A percentile compares a stretch with the other conserved stretches of the same genome.
Evolutionary conservation across 768 basidiomycete genomes (phyloP).

Genomic region (Guyanaporus albipodus): DNA sequence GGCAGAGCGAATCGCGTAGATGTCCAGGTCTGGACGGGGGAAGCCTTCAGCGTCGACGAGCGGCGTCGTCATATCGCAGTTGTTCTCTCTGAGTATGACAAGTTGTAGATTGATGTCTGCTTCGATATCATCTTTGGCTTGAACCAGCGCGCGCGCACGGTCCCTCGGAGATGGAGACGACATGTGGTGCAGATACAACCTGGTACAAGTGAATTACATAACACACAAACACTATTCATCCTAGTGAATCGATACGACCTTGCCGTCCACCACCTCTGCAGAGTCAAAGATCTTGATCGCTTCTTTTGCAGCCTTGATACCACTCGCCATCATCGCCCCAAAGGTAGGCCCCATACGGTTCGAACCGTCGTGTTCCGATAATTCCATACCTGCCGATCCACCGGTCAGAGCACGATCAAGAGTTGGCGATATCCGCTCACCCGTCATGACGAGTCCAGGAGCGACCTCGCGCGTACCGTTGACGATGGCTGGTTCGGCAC

Average conservation of each 20-base stretch:
- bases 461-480: constrained; percentile 73
- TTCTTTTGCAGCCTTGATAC: constrained; percentile 67
- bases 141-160: constrained; percentile 60
- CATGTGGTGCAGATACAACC: constrained; percentile 22
- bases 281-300: constrained; percentile 51
- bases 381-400: constrained; percentile 62
- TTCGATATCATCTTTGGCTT: constrained; percentile 69
- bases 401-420: background rate
- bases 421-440: constrained; percentile 33
- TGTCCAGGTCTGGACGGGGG: constrained; percentile 81
- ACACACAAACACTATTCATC: background rate
- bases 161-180: constrained; percentile 46
- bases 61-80: constrained; percentile 62
- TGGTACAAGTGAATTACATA: constrained; percentile 6
- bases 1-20: constrained; percentile 73
- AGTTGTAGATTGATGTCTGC: constrained; percentile 60
- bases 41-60: constrained; percentile 87
- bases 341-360: constrained; percentile 80
- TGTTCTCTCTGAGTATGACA: constrained; percentile 59
- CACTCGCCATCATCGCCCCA: constrained; percentile 76
- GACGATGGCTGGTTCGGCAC: constrained; percentile 78
- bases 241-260: constrained; percentile 40
- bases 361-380: constrained; percentile 75
- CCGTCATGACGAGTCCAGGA: constrained; percentile 71
- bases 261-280: constrained; percentile 50